A percentile compares a stretch with the other conserved stretches of the same genome.
Evolutionary conservation across 1,284 basidiomycete species (phyloP).

Genomic region (Pulveroboletus sp.): DNA sequence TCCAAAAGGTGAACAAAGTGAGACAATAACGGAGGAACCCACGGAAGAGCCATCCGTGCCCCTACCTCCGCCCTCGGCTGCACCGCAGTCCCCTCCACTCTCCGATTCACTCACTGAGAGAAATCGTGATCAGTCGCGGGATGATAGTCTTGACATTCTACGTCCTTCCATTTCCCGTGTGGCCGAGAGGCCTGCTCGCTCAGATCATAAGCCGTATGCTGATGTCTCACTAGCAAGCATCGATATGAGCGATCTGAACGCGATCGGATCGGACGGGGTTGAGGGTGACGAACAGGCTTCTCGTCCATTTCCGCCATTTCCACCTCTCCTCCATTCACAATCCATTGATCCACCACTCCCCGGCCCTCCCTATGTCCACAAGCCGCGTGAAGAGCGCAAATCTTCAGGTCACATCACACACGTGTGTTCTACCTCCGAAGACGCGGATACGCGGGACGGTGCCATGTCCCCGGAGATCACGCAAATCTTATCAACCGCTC

Average conservation of each 20-base stretch:
- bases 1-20: conserved; percentile 8
- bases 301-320: conserved; percentile 26
- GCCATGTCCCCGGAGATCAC: conserved; percentile 30
- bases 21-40: conserved; percentile 21
- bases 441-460: conserved; percentile 6
- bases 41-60: conserved; percentile 1
- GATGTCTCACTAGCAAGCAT: conserved; percentile 29
- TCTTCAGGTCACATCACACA: conserved; percentile 13
- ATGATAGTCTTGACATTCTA: conserved; percentile 20
- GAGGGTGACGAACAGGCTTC: conserved; percentile 25
- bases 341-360: not conserved
- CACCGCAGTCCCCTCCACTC: conserved; percentile 8
- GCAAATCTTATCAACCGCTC: conserved; percentile 31
- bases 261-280: conserved; percentile 25
- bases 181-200: not conserved
- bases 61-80: not conserved
- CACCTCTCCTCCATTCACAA: conserved; percentile 21
- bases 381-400: conserved; percentile 22
- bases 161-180: conserved; percentile 17
- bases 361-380: conserved; percentile 20
- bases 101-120: conserved; percentile 6
- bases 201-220: conserved; percentile 2
- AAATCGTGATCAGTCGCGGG: conserved; percentile 9
- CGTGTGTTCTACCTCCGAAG: conserved; percentile 10
- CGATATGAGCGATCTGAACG: conserved; percentile 31